Percentiles rank a stretch among this genome's conserved stretches.
These are phyloP conservation scores for Sclerotinia minor DNA, from an alignment of 2,329 filamentous ascomycete genomes.

Conservation along the genomic window DNA sequence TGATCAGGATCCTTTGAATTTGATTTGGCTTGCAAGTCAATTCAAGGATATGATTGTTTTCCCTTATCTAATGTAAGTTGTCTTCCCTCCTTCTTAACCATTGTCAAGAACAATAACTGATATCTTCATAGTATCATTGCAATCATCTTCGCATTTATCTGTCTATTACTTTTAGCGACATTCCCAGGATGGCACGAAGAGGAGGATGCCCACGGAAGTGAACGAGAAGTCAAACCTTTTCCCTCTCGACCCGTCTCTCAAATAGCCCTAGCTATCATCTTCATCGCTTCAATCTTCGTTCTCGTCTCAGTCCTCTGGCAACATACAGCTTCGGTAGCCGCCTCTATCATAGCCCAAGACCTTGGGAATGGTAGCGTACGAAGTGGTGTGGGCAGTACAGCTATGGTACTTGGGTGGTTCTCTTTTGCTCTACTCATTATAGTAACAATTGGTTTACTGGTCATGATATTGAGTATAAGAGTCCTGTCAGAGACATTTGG, in stretches of 20 bases:
- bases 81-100: background rate
- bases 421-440: slow-evolving; percentile 90
- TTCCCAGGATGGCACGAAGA: slow-evolving; percentile 98
- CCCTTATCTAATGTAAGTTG: slow-evolving; percentile 84
- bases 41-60: slow-evolving; percentile 99
- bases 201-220: slow-evolving; percentile 74
- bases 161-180: slow-evolving; percentile 89
- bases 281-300: slow-evolving; percentile 69
- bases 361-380: slow-evolving; percentile 86
- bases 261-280: slow-evolving; percentile 90
- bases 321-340: slow-evolving; percentile 94
- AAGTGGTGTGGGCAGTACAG: slow-evolving; percentile 86
- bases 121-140: slow-evolving; percentile 74
- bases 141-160: slow-evolving; percentile 95
- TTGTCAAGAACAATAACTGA: slow-evolving; percentile 27
- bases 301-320: slow-evolving; percentile 82
- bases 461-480: slow-evolving; percentile 94
- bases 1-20: slow-evolving; percentile 92
- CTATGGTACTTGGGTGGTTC: slow-evolving; percentile 98
- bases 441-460: slow-evolving; percentile 88
- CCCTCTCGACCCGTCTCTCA: slow-evolving; percentile 90
- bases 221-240: slow-evolving; percentile 91
- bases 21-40: slow-evolving; percentile 94
- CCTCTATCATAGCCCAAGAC: slow-evolving; percentile 89
- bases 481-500: slow-evolving; percentile 61